Conservation (phyloP, 1,284 basidiomycete genomes). For the Puccinia novopanici region DNA sequence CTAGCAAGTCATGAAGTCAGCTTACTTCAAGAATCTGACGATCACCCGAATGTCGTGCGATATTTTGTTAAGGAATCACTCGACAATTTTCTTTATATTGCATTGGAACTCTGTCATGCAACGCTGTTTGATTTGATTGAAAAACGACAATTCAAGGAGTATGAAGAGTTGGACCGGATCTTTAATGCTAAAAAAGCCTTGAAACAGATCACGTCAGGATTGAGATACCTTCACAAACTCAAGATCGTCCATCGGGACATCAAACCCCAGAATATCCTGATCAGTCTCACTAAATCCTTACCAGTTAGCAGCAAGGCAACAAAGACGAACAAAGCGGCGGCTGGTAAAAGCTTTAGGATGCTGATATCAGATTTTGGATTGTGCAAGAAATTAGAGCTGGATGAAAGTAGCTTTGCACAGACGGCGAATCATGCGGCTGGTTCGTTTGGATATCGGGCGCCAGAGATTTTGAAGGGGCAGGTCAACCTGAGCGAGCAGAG, state of each 20-base stretch:
- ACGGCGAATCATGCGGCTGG: slow-evolving; percentile 74
- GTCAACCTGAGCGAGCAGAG: slow-evolving; percentile 79
- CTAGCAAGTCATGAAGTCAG: slow-evolving; percentile 91
- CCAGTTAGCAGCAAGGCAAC: slow-evolving; percentile 1
- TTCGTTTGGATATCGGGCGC: slow-evolving; percentile 90
- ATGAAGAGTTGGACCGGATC: slow-evolving; percentile 67
- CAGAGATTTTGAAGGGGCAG: slow-evolving; percentile 85
- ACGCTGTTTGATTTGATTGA: slow-evolving; percentile 92
- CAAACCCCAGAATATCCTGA: slow-evolving; percentile 96
- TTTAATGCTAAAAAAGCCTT: slow-evolving; percentile 87
- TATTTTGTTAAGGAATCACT: slow-evolving; percentile 94
- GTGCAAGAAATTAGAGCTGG: slow-evolving; percentile 85
- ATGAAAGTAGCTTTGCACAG: slow-evolving; percentile 88
- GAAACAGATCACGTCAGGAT: slow-evolving; percentile 79
- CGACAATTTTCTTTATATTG: slow-evolving; percentile 92
- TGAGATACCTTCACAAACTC: slow-evolving; percentile 86
- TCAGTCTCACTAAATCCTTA: slow-evolving; percentile 68
- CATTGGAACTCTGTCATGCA: slow-evolving; percentile 91
- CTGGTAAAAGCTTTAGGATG: slow-evolving; percentile 68
- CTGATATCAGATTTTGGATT: slow-evolving; percentile 93
- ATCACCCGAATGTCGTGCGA: slow-evolving; percentile 96
- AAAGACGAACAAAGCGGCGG: not conserved
- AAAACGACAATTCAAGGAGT: slow-evolving; percentile 51
- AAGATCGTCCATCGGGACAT: slow-evolving; percentile 98
- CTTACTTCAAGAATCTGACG: slow-evolving; percentile 91